Conservation (phyloP, 192 early-diverging fungal genomes). For the Chytriomyces hyalinus region DNA sequence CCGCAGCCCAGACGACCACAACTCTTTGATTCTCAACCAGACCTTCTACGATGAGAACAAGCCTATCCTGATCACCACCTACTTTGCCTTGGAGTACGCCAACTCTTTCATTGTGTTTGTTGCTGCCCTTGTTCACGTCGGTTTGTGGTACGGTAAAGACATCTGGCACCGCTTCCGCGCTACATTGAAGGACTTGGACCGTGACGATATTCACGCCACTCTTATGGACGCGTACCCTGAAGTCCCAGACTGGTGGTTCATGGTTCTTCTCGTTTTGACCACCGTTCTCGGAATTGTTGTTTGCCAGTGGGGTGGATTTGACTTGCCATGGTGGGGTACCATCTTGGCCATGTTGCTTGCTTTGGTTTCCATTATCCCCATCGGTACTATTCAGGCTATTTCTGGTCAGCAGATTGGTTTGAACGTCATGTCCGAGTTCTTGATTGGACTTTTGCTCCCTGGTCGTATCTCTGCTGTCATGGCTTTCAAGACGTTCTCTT, state of each 20-base stretch:
- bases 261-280: slow-evolving; percentile 49
- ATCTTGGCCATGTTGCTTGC: slow-evolving; percentile 28
- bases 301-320: slow-evolving; percentile 45
- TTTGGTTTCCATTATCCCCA: slow-evolving; percentile 35
- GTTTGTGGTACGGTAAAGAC: slow-evolving; percentile 71
- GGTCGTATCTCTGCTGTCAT: slow-evolving; percentile 82
- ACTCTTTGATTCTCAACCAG: slow-evolving; percentile 17
- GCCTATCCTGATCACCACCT: slow-evolving; percentile 41
- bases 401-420: slow-evolving; percentile 79
- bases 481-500: slow-evolving; percentile 84
- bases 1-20: background rate
- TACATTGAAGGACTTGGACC: slow-evolving; percentile 1
- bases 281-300: slow-evolving; percentile 41
- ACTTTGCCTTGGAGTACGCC: slow-evolving; percentile 53
- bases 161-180: slow-evolving; percentile 62
- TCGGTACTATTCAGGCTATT: slow-evolving; percentile 82
- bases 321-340: slow-evolving; percentile 75
- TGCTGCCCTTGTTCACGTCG: slow-evolving; percentile 68
- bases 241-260: slow-evolving; percentile 67
- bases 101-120: slow-evolving; percentile 71
- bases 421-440: slow-evolving; percentile 85
- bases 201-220: slow-evolving; percentile 64
- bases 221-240: slow-evolving; percentile 72
- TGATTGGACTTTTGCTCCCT: slow-evolving; percentile 78
- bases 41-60: slow-evolving; percentile 11